Conservation (phyloP, 176 grass and related monocot genomes). For the Hyparrhenia diplandra region DNA sequence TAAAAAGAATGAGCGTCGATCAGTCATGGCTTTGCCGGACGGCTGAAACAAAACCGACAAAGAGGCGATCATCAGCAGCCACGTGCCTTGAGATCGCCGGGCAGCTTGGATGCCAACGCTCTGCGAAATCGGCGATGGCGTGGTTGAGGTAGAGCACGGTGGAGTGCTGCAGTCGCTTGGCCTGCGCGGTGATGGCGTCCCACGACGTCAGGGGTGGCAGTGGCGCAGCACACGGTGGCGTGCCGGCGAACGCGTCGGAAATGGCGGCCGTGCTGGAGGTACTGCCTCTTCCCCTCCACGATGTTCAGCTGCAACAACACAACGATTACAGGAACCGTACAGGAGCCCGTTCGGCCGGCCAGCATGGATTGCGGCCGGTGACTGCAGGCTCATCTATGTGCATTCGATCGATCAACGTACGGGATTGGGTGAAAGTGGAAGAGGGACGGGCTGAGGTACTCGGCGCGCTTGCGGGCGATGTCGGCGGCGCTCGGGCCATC, state of each 20-base stretch:
- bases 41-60: too few relatives aligned
- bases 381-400: background rate
- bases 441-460: slow-evolving; percentile 95
- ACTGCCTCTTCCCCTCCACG: slow-evolving; percentile 95
- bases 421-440: slow-evolving; percentile 81
- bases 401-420: slow-evolving; percentile 16
- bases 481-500: slow-evolving; percentile 63
- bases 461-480: slow-evolving; percentile 64
- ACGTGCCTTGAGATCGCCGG: slow-evolving; percentile 77
- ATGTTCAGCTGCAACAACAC: slow-evolving; percentile 67
- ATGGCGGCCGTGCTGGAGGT: slow-evolving; percentile 70
- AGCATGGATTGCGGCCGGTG: background rate
- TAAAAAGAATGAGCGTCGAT: background rate
- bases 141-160: slow-evolving; percentile 94
- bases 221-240: slow-evolving; percentile 87
- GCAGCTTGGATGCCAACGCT: slow-evolving; percentile 80
- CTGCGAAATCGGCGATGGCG: slow-evolving; percentile 76
- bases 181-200: slow-evolving; percentile 66
- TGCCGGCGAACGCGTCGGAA: slow-evolving; percentile 91
- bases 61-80: too few relatives aligned
- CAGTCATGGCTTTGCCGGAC: too few relatives aligned
- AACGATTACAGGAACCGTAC: background rate
- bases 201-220: slow-evolving; percentile 77
- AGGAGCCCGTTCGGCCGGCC: background rate
- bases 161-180: slow-evolving; percentile 67